Base-by-base conservation (phyloP, 768 basidiomycete species). In the Tulasnella sp. region DNA sequence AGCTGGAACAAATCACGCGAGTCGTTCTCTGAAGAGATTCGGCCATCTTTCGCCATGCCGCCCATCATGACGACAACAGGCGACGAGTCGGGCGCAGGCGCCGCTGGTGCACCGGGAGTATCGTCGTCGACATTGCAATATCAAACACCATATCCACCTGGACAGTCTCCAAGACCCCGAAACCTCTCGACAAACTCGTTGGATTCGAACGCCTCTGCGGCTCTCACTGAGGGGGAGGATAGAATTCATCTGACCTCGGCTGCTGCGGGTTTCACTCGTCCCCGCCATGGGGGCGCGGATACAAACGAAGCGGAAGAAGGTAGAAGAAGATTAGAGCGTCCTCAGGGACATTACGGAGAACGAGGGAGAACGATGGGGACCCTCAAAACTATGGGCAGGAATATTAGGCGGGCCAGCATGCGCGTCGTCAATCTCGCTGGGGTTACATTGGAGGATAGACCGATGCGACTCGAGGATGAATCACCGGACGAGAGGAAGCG, bases 391-490 rank as follows among this genome's bases (percentile, higher is more conserved):
- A 71, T 80, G 49, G 42, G 67, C 19, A 40, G 70, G 25, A 79
- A 77, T 69, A 36, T 83, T 22, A 29, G 80, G 15, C 85, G 91
- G 29, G 89, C 90, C 70, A 93, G 91, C 12, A 81, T 91, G 77
- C 89, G 94, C 19, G 93, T 96, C n/a, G 93, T 93, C 64, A 94
- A 93, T 80, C 82, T 96, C 75, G 88, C 88, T 9, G 88, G 88
- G 1, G 83, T 85, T 17, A 89, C 88, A 0, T 79, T 91, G 78
- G 90, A 90, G 76, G 87, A 87, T 19, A 75, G 79, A 49, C 72
- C 78, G 64, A 76, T 77, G 25, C 25, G 72, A 29, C 54, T 76
- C 40, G 77, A 78, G 25, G 71, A 78, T 34, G 52, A 45, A 40
- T 34, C 71, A 17, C 15, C 40, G 12, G 71, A 77, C 14, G 39